A percentile compares a stretch with the other conserved stretches of the same genome.
phyloP scores from a whole-genome alignment of 2,329 filamentous ascomycete genomes.

The Atkinsonella hypoxylon region DNA sequence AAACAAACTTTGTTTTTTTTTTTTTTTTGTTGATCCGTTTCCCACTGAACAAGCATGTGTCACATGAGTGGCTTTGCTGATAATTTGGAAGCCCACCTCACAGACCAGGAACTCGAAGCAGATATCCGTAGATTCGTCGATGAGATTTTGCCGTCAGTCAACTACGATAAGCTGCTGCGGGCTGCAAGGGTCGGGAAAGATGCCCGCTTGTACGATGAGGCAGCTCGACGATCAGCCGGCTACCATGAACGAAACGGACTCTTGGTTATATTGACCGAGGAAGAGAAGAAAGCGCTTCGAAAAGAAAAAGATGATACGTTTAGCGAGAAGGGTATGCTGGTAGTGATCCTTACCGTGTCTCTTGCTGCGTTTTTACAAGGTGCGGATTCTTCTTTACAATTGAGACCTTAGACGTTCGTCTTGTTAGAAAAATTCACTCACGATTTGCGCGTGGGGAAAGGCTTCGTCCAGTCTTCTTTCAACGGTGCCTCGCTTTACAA shows the following conservation, averaged over 20 bases:
- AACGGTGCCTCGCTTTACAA: constrained; percentile 27
- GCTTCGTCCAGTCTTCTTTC: constrained; percentile 32
- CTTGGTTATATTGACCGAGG: constrained; percentile 19
- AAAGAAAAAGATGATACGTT: constrained; percentile 27
- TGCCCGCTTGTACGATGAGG: constrained; percentile 24
- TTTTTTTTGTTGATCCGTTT: too few relatives aligned
- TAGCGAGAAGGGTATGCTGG: constrained; percentile 26
- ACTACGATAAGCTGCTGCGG: constrained; percentile 19
- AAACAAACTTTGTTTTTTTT: too few relatives aligned
- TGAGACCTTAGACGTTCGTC: neutral
- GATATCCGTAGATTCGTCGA: constrained; percentile 23
- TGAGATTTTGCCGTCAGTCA: constrained; percentile 18
- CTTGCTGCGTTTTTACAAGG: constrained; percentile 30
- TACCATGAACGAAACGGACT: constrained; percentile 12
- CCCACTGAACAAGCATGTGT: neutral
- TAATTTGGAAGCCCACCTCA: constrained; percentile 21
- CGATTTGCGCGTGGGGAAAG: constrained; percentile 8
- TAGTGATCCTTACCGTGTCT: constrained; percentile 30
- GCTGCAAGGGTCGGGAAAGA: constrained; percentile 30
- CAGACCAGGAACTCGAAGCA: constrained; percentile 23
- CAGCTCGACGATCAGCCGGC: constrained; percentile 16
- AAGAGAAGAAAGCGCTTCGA: constrained; percentile 26
- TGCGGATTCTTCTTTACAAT: neutral
- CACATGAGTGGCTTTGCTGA: neutral
- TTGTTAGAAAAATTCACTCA: neutral